Evolutionary conservation across 2,329 filamentous ascomycete species (phyloP).

Genomic region (Colletotrichum siamense): DNA sequence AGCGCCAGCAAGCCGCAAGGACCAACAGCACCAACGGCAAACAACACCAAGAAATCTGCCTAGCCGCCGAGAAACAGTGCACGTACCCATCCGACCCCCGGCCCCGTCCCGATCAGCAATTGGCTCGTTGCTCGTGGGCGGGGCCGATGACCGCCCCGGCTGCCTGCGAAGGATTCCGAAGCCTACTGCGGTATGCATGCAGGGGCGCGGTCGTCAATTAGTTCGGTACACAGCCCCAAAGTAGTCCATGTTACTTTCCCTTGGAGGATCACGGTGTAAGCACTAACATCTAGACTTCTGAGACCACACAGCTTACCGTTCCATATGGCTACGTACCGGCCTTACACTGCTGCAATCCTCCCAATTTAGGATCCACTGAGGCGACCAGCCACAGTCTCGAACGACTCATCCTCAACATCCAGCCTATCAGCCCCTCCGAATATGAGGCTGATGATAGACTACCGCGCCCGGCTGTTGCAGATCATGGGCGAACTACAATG

Average conservation of each 20-base stretch:
- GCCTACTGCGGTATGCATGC: background rate
- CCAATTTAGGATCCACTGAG: background rate
- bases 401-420: background rate
- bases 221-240: background rate
- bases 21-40: background rate
- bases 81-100: background rate
- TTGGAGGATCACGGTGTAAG: accelerated
- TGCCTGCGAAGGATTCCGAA: background rate
- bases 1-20: background rate
- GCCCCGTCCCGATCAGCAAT: background rate
- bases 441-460: background rate
- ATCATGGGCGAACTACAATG: background rate
- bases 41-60: background rate
- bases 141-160: background rate
- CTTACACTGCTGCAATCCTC: background rate
- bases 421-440: background rate
- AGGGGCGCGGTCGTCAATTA: background rate
- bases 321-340: background rate
- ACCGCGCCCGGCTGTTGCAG: background rate
- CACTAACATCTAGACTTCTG: background rate
- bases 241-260: background rate
- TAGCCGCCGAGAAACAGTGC: background rate
- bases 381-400: background rate
- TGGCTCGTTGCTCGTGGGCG: background rate
- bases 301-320: background rate